Evolutionary conservation across 2,329 filamentous ascomycete genomes (phyloP), one percentile per base, ranked within the genome.

Genomic region (Fusarium subglutinans): DNA sequence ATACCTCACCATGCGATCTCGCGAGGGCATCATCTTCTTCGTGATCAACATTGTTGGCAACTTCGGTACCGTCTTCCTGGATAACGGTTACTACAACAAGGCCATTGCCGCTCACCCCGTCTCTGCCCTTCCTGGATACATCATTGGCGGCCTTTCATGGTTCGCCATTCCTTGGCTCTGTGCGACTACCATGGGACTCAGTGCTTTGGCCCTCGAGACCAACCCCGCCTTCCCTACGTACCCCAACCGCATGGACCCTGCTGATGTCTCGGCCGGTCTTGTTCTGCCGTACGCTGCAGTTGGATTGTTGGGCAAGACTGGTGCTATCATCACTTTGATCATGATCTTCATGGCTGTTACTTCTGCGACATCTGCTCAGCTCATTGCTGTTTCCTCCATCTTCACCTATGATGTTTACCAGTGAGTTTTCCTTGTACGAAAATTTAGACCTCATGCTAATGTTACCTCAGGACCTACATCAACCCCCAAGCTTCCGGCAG

Each of bases 91-190:
- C 85, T 97, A 95, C 84, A 96, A 97, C 87, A 97, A 97, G 83
- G 95, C 94, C 22, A 97, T 98, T 77, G 94, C 95, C 12, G 94
- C 95, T 1, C 92, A 91, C 28, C 94, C 94, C 2, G 92, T 96
- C 1, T 91, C 96, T 69, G 95, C 95, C 1, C 89, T 98, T 6
- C 95, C 95, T 0, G 95, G 95, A 24, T 98, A 98, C 79, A 92
- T 98, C 62, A 89, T 96, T 70, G 95, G 95, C 10, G 95, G 95
- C 28, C 87, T 97, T 3, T 91, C 90, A 56, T 98, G 95, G 95
- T 98, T 98, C 76, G 95, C 95, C 2, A 97, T 98, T 59, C 95
- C 95, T 1, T 97, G 94, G 93, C 87, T 97, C 15, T 93, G 91
- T 6, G 94, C 95, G 3, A 98, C 94, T 1, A 97, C 95, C 4